Base-by-base conservation (phyloP, 2,329 filamentous ascomycete species). In the Dactylellina sp. region DNA sequence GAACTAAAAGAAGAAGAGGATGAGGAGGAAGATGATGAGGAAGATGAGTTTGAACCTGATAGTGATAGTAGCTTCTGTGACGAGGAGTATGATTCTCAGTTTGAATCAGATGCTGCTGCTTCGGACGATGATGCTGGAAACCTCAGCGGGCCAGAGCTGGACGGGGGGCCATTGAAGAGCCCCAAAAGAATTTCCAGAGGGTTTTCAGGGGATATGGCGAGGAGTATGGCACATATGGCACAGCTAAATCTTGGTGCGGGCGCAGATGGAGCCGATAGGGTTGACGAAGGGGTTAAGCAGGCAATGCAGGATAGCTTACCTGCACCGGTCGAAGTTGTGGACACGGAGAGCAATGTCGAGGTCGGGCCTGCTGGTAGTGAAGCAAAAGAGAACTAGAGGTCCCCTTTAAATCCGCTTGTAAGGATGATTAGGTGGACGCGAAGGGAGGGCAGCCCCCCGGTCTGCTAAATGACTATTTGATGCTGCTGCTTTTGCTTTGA, bases 1-100 rank as follows among this genome's bases (percentile, higher is more conserved):
- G 70, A 66, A 44, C 70, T 74, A 46, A 44, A 44, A n/a, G 60
- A 61, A 16, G 62, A 63, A 35, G 60, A 72, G 7, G 64, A 63
- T 6, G 68, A 70, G 25, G 68, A 71, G 12, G 68, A 74, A 2
- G 75, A 77, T 7, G 74, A 75, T 7, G 63, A 65, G 0, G 72
- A 74, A 32, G 71, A 59, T 18, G 72, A 71, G 24, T 62, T 64
- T 32, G 59, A 65, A 11, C 52, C 65, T 18, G 59, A 72, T 12
- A 71, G 72, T 28, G 64, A 75, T 32, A 71, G 72, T 32, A 71
- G 66, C 59, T 70, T 61, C 44, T 68, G 63, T 50, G 64, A 68
- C 12, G 71, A 68, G 53, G 71, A 75, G 52, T 68, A 75, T 22
- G 63, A 75, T 24, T 75, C 71, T 22, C 55, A 66, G 28, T 74